Percentiles rank a stretch among this genome's conserved stretches.
Evolutionary conservation across 1,284 basidiomycete species (phyloP).

Genomic region (Leccinum pachyderme): DNA sequence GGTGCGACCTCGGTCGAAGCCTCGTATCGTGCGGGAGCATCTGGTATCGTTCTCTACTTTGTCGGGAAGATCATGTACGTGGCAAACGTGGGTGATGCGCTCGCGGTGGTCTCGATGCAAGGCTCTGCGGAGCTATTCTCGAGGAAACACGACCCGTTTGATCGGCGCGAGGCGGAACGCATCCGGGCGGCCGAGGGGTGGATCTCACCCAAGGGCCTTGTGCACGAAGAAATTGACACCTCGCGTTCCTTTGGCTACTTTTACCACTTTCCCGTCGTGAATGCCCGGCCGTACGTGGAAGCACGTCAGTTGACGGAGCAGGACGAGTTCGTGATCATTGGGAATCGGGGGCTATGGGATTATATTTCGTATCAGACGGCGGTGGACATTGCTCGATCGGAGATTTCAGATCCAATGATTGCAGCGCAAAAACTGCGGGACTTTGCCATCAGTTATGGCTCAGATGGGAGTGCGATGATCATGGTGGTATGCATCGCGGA

Average conservation of each 20-base stretch:
- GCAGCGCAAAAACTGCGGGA: conserved; percentile 97
- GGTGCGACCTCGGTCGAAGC: conserved; percentile 37
- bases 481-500: conserved; percentile 92
- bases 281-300: conserved; percentile 81
- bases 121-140: conserved; percentile 80
- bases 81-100: conserved; percentile 87
- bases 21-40: conserved; percentile 70
- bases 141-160: conserved; percentile 87
- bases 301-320: conserved; percentile 74
- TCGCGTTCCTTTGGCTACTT: conserved; percentile 95
- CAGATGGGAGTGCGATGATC: conserved; percentile 93
- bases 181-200: conserved; percentile 94
- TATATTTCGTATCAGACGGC: conserved; percentile 95
- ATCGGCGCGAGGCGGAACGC: conserved; percentile 79
- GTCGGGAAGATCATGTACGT: conserved; percentile 81
- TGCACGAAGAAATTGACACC: conserved; percentile 91
- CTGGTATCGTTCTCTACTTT: conserved; percentile 87
- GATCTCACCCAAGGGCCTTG: conserved; percentile 91
- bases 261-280: conserved; percentile 88
- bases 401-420: conserved; percentile 89
- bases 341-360: conserved; percentile 93
- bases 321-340: conserved; percentile 97
- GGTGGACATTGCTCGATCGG: conserved; percentile 91
- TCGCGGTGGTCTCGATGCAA: conserved; percentile 87
- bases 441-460: conserved; percentile 96